Conservation (phyloP, 2,329 filamentous ascomycete genomes). For the Pyrenochaeta sp. region DNA sequence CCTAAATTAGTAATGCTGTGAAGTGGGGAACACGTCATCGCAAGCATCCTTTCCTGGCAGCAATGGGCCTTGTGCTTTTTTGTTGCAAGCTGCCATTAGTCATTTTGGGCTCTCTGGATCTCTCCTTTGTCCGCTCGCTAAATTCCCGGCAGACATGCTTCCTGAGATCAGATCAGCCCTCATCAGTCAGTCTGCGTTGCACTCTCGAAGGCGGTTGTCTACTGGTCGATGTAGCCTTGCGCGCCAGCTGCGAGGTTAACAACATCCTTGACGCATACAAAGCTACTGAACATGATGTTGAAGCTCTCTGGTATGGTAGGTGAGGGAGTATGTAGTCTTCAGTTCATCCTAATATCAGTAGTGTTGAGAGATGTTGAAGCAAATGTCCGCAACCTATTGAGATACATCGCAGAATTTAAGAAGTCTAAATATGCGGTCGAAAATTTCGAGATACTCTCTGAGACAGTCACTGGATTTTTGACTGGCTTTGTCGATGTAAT, state of each 20-base stretch:
- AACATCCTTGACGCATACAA: background rate
- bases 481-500: background rate
- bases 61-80: constrained; percentile 36
- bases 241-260: background rate
- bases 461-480: background rate
- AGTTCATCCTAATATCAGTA: background rate
- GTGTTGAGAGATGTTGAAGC: background rate
- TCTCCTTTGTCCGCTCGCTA: constrained; percentile 41
- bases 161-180: constrained; percentile 13
- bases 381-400: background rate
- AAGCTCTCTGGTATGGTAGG: background rate
- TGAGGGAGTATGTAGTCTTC: background rate
- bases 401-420: background rate
- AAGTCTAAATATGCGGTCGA: background rate
- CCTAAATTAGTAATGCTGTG: constrained; percentile 31
- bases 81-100: constrained; percentile 38
- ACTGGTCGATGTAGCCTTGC: background rate
- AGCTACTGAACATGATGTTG: background rate
- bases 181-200: too few relatives aligned
- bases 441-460: background rate
- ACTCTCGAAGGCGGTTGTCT: background rate
- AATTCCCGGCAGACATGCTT: constrained; percentile 38
- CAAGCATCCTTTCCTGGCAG: constrained; percentile 23
- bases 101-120: constrained; percentile 33
- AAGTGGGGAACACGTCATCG: constrained; percentile 46